Evolutionary conservation across 345 rosid species (phyloP), one percentile per base, ranked within the genome.

Genomic region (Aquilaria yunnanensis): DNA sequence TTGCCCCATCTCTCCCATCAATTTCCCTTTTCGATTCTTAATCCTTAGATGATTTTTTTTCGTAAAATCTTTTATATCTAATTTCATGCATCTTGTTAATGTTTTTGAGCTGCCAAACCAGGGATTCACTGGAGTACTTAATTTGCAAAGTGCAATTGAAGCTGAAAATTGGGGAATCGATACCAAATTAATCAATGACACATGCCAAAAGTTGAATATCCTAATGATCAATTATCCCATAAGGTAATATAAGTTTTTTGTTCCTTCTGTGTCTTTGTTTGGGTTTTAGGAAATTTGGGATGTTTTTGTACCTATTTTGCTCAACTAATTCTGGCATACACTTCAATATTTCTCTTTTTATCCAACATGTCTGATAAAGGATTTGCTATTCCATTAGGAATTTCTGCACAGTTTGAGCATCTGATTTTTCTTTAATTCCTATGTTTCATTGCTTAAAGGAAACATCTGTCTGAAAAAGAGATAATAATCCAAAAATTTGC

Each of bases 211-310:
- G 67, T 74, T 64, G 69, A 76, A 80, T 67, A 58, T 93, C 68
- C 83, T 93, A 37, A 85, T 83, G 97, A 89, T 93, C 66, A 90
- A 84, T 74, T 93, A 78, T 74, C 97, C 94, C 13, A 85, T 90
- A 76, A 85, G 84, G 97, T 83, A 75, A 58, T 67, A 54, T 62
- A 70, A 47, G 23, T 6, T 14, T 13, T 46, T 66, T 50, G 23
- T 23, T 12, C 29, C 50, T 45, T 49, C 32, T 73, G 46, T 37
- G 1, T 9, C 5, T 37, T 61, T 57, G 41, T 43, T 62, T 50
- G 48, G 29, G 37, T 43, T 33, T 56, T 16, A 33, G 56, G 50
- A 43, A 58, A 53, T 7, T 16, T 64, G 12, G 41, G 51, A 50
- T 57, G 23, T 61, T 56, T 33, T 60, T 30, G 9, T 37, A 37